Conservation (phyloP, 495 filamentous ascomycete genomes). For the Aspergillus sclerotioniger region DNA sequence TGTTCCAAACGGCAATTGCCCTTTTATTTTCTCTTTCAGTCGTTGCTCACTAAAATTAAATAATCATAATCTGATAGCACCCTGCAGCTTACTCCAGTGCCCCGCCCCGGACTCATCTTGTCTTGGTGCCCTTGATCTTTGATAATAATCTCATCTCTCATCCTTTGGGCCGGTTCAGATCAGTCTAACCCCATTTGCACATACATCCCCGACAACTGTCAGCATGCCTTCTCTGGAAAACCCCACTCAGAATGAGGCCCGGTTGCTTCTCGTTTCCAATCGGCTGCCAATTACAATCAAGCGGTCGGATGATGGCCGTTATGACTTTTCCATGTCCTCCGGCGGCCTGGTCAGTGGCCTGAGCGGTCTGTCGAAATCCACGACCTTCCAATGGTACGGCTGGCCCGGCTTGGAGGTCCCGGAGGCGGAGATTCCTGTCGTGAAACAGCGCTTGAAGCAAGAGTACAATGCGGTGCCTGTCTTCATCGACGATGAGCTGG, state of each 20-base stretch:
- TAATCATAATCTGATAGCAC: not conserved
- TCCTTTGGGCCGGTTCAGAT: not conserved
- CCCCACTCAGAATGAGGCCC: conserved; percentile 33
- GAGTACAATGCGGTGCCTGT: conserved; percentile 74
- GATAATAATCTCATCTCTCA: conserved; percentile 5
- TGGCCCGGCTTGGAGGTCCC: conserved; percentile 91
- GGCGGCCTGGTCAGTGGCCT: conserved; percentile 90
- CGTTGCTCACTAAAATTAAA: not conserved
- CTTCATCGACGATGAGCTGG: conserved; percentile 75
- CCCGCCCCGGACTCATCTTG: not conserved
- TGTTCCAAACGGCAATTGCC: not conserved
- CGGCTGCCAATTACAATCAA: conserved; percentile 95
- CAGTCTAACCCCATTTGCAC: not conserved
- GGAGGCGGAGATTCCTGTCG: conserved; percentile 60
- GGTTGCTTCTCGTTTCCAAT: conserved; percentile 85
- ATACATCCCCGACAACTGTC: not conserved
- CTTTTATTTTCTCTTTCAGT: not conserved
- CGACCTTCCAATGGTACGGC: conserved; percentile 95
- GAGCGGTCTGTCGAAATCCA: conserved; percentile 84
- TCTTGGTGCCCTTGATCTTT: conserved; percentile 6
- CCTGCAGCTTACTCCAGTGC: not conserved
- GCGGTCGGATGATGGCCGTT: conserved; percentile 76
- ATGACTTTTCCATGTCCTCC: conserved; percentile 91
- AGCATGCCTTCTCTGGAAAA: conserved; percentile 38
- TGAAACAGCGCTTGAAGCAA: conserved; percentile 66